Evolutionary conservation across 1,284 basidiomycete species (phyloP).

Genomic region (Prillingera fragicola): DNA sequence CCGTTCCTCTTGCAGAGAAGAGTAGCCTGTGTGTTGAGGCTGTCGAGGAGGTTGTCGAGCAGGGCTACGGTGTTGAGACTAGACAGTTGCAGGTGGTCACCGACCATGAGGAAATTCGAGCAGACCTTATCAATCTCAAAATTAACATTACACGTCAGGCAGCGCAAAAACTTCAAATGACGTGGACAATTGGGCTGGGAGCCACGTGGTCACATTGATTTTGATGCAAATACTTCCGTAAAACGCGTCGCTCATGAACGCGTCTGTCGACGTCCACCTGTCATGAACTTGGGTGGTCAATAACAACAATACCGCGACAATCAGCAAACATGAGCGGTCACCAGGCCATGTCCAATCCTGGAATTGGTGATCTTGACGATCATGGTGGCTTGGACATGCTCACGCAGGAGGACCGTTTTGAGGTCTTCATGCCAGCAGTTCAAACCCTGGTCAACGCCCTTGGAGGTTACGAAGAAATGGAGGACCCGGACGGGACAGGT

Average conservation of each 20-base stretch:
- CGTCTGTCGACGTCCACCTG: background rate
- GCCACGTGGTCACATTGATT: background rate
- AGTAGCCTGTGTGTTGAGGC: background rate
- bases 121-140: background rate
- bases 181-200: too few species aligned
- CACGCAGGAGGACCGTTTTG: slow-evolving; percentile 28
- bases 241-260: background rate
- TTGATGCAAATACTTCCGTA: slow-evolving; percentile 1
- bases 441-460: slow-evolving; percentile 43
- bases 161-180: too few species aligned
- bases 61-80: slow-evolving; percentile 1
- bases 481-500: slow-evolving; percentile 50
- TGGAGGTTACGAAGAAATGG: slow-evolving; percentile 50
- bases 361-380: slow-evolving; percentile 1
- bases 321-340: slow-evolving; percentile 3
- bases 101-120: slow-evolving; percentile 2
- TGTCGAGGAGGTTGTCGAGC: background rate
- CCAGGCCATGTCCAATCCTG: slow-evolving; percentile 3
- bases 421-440: slow-evolving; percentile 43
- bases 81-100: background rate
- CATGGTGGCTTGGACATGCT: slow-evolving; percentile 6
- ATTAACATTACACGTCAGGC: slow-evolving; percentile 11
- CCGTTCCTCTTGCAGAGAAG: background rate
- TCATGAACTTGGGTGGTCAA: background rate
- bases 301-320: background rate